These are phyloP conservation scores for Pyrus hybrid DNA, from an alignment of 331 rosid genomes.

Conservation along the genomic window DNA sequence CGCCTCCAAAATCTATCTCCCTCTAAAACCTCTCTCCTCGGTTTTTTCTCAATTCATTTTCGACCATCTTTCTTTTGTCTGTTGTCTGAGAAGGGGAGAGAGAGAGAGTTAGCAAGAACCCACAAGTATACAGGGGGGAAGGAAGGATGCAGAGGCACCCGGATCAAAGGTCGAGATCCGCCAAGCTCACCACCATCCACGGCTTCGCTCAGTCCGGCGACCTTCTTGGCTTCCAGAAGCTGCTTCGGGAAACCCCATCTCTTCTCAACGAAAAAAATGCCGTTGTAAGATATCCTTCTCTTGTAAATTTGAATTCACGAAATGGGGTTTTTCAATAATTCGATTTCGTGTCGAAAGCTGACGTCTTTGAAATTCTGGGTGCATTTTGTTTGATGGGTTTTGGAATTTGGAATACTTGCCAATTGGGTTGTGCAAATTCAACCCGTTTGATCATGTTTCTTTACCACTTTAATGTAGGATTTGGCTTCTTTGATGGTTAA, in stretches of 20 bases:
- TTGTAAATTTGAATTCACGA: not conserved
- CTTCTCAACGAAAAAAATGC: conserved; percentile 77
- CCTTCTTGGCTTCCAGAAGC: conserved; percentile 52
- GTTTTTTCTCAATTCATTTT: conserved; percentile 2
- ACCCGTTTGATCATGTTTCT: not conserved
- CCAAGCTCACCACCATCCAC: conserved; percentile 74
- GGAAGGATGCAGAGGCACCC: conserved; percentile 48
- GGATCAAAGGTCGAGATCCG: conserved; percentile 58
- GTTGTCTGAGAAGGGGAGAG: not conserved
- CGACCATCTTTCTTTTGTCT: not conserved
- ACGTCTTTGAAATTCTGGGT: not conserved
- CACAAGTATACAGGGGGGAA: not conserved
- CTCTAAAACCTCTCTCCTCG: not conserved
- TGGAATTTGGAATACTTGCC: not conserved
- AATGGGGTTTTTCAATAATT: not conserved
- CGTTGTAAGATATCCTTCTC: conserved; percentile 44
- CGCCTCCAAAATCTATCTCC: not conserved
- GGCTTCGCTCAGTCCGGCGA: conserved; percentile 68
- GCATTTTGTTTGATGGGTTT: not conserved
- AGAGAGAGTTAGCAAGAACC: not conserved
- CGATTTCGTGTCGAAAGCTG: not conserved
- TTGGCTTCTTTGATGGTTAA: not conserved
- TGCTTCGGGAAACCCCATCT: conserved; percentile 66
- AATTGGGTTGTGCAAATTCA: not conserved
- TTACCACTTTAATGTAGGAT: not conserved